Conservation (phyloP, 176 grass and related monocot species). For the Juncus effusus region DNA sequence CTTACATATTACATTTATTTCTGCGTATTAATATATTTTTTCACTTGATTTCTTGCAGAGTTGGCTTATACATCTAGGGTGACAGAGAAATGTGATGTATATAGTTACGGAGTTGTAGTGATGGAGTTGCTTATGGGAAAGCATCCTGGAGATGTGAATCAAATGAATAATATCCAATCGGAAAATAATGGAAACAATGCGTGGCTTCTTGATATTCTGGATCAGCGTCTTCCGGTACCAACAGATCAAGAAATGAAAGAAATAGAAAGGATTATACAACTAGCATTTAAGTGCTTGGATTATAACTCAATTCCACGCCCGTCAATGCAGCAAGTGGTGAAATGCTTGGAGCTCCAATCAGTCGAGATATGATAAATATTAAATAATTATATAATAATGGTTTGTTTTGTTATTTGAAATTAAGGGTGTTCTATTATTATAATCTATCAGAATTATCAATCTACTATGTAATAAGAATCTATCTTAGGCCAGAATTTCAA, state of each 20-base stretch:
- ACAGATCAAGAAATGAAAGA: not conserved
- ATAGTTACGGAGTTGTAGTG: constrained; percentile 28
- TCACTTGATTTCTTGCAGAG: constrained; percentile 9
- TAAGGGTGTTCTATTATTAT: no score
- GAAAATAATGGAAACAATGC: not conserved
- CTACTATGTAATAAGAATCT: no score
- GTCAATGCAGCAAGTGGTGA: constrained; percentile 27
- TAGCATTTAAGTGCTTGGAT: constrained; percentile 17
- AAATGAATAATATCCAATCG: not conserved
- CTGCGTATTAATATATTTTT: not conserved
- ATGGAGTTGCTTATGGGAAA: constrained; percentile 26
- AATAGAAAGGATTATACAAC: not conserved
- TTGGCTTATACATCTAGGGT: constrained; percentile 21
- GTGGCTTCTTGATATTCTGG: constrained; percentile 6
- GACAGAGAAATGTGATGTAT: constrained; percentile 28
- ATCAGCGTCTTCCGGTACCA: constrained; percentile 4
- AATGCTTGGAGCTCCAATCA: not conserved
- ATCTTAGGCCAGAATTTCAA: no score
- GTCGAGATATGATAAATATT: no score
- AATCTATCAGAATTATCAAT: no score
- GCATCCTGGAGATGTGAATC: constrained; percentile 6
- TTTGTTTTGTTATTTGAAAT: no score
- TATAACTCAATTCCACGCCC: not conserved
- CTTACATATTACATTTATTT: not conserved
- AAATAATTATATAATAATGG: no score